Evolutionary conservation across 78 protist genomes (phyloP).

Genomic region (Creolimax fragrantissima): DNA sequence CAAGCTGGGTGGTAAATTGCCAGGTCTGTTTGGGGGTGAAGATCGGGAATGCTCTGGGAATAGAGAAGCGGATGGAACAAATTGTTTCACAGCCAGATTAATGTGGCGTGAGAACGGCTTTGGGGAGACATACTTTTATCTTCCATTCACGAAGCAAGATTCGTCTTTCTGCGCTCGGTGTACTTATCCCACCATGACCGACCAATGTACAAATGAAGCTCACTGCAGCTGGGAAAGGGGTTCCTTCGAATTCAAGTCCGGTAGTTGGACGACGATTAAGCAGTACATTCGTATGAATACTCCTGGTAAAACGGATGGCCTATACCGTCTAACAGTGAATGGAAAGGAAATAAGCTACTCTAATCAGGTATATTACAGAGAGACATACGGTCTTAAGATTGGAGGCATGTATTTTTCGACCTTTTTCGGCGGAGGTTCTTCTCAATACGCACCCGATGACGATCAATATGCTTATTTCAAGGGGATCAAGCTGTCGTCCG

Average conservation of each 20-base stretch:
- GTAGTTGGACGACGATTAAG: neutral
- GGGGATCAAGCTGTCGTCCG: neutral
- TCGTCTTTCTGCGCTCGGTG: neutral
- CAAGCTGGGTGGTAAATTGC: constrained; percentile 9
- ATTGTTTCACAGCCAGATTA: neutral
- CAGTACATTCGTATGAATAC: neutral
- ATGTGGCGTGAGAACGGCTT: constrained; percentile 7
- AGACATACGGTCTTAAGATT: neutral
- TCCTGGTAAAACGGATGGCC: neutral
- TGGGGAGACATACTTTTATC: neutral
- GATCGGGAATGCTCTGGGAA: neutral
- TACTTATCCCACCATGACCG: neutral
- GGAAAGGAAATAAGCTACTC: neutral
- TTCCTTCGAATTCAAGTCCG: neutral
- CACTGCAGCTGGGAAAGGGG: neutral
- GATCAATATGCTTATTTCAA: neutral
- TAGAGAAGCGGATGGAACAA: neutral
- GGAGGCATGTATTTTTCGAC: constrained; percentile 1
- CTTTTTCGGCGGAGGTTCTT: neutral
- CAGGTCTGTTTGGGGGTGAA: constrained; percentile 9
- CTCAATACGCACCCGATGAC: neutral
- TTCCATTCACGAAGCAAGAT: neutral
- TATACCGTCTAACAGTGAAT: neutral
- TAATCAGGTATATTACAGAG: neutral
- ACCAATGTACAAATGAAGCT: neutral